These are phyloP conservation scores for Pseudogymnoascus sp. DNA, from an alignment of 2,329 filamentous ascomycete genomes.

Conservation along the genomic window DNA sequence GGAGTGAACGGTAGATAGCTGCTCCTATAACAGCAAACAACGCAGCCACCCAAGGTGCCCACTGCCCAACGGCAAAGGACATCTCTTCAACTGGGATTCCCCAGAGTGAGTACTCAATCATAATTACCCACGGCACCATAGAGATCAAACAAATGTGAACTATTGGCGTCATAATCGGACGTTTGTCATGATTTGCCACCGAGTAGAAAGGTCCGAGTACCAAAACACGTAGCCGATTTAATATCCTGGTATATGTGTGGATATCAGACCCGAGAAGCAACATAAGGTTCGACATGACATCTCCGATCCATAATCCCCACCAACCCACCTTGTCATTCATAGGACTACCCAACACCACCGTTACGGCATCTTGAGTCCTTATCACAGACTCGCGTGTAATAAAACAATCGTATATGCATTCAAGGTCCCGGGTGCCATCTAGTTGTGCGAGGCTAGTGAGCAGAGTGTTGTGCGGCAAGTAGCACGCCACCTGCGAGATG, in stretches of 20 bases:
- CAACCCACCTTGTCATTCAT: neutral
- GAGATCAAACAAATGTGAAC: neutral
- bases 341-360: neutral
- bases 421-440: neutral
- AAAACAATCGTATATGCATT: neutral
- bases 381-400: neutral
- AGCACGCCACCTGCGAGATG: neutral
- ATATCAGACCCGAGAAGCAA: neutral
- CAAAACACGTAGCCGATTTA: neutral
- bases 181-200: neutral
- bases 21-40: neutral
- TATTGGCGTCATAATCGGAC: neutral
- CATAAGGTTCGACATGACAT: neutral
- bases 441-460: neutral
- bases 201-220: neutral
- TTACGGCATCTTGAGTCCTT: neutral
- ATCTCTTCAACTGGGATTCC: neutral
- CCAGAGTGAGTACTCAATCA: neutral
- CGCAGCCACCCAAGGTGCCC: neutral
- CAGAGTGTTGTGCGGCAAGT: neutral
- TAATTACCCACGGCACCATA: neutral
- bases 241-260: neutral
- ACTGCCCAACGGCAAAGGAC: neutral
- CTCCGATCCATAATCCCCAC: neutral
- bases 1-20: neutral